These are phyloP conservation scores for Boletus pseudopeckii DNA, from an alignment of 768 basidiomycete genomes.

Conservation along the genomic window DNA sequence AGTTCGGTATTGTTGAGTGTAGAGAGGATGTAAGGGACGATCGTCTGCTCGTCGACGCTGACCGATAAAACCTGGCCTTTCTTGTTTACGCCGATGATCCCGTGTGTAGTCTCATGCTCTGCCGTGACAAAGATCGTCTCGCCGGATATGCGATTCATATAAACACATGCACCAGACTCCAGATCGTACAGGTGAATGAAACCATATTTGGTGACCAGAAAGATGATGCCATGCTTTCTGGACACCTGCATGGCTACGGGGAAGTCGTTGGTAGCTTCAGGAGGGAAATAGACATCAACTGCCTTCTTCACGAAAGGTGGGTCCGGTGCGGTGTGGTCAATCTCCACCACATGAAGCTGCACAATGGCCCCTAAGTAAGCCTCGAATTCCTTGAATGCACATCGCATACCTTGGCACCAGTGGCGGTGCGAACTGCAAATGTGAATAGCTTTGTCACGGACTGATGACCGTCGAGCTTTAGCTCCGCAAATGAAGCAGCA, in stretches of 20 bases:
- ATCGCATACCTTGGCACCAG: slow-evolving; percentile 85
- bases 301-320: slow-evolving; percentile 95
- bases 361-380: slow-evolving; percentile 8
- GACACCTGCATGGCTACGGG: slow-evolving; percentile 99
- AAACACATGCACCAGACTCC: slow-evolving; percentile 94
- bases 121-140: slow-evolving; percentile 99
- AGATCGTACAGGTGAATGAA: slow-evolving; percentile 99
- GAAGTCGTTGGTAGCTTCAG: slow-evolving; percentile 97
- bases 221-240: slow-evolving; percentile 93
- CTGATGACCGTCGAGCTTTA: slow-evolving; percentile 87
- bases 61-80: slow-evolving; percentile 98
- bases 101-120: slow-evolving; percentile 89
- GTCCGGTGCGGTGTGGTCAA: slow-evolving; percentile 91
- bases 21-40: slow-evolving; percentile 91
- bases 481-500: slow-evolving; percentile 91
- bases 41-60: slow-evolving; percentile 92
- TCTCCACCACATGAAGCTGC: slow-evolving; percentile 96
- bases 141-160: slow-evolving; percentile 99
- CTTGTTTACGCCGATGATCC: slow-evolving; percentile 99
- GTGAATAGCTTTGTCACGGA: slow-evolving; percentile 87
- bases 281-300: slow-evolving; percentile 98
- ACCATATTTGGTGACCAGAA: slow-evolving; percentile 97
- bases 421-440: slow-evolving; percentile 94
- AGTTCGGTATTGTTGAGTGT: slow-evolving; percentile 97
- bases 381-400: background rate